Percentiles rank a stretch among this genome's conserved stretches.
Conservation (phyloP, 805 yeast species). For the Metschnikowia picachoensis region DNA sequence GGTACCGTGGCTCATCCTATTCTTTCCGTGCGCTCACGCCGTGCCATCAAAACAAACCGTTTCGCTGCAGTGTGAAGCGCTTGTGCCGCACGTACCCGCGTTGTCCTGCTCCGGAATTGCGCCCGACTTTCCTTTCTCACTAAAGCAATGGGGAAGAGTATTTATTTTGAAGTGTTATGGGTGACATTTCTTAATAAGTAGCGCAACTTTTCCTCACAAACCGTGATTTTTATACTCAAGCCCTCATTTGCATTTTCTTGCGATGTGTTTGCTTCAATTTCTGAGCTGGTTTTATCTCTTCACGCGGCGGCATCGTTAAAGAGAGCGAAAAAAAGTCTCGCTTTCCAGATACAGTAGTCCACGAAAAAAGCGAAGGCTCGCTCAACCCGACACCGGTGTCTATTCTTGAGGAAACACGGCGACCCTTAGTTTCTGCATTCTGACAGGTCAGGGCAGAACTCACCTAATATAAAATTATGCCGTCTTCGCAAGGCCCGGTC, state of each 20-base stretch:
- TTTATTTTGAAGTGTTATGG: no score
- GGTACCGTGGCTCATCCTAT: no score
- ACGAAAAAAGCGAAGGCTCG: slow-evolving; percentile 2
- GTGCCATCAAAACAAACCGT: background rate
- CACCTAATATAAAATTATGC: background rate
- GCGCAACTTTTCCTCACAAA: no score
- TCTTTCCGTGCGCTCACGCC: background rate
- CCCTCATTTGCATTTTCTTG: background rate
- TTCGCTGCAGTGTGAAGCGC: no score
- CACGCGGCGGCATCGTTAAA: slow-evolving; percentile 6
- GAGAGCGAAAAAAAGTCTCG: slow-evolving; percentile 8
- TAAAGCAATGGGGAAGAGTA: no score
- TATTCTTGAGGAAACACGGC: slow-evolving; percentile 4
- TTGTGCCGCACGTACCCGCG: no score
- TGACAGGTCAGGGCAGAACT: slow-evolving; percentile 6
- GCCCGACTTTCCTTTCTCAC: no score
- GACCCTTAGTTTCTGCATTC: background rate
- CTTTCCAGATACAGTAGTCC: slow-evolving; percentile 6
- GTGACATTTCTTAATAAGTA: no score
- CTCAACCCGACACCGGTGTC: background rate
- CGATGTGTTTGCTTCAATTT: background rate
- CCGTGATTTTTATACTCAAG: background rate
- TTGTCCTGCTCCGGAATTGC: no score
- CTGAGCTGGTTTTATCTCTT: background rate
- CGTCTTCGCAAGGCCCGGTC: slow-evolving; percentile 9